These are phyloP conservation scores for Xylaria cubensis DNA, from an alignment of 495 filamentous ascomycete species.

Conservation along the genomic window DNA sequence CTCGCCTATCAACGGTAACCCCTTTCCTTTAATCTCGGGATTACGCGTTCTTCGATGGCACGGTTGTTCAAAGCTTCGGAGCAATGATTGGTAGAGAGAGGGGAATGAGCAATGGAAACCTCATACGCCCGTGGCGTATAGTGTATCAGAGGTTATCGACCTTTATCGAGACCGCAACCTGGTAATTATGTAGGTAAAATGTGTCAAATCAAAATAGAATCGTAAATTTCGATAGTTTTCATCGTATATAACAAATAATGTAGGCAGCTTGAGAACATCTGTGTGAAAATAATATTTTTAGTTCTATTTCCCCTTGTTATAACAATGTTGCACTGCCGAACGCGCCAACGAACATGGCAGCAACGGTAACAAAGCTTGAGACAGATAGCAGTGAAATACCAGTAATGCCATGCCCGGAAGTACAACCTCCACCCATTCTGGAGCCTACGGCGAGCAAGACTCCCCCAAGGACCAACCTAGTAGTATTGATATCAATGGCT, in stretches of 20 bases:
- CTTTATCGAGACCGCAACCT: background rate
- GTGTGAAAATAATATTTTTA: background rate
- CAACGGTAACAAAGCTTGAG: conserved; percentile 60
- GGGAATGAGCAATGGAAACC: background rate
- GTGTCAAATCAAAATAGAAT: background rate
- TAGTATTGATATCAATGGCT: conserved; percentile 36
- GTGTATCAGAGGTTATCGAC: background rate
- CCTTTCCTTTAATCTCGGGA: background rate
- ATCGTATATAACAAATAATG: background rate
- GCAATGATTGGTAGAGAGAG: background rate
- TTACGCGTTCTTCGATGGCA: background rate
- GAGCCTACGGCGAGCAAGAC: conserved; percentile 59
- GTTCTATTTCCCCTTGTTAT: background rate
- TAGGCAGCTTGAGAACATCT: background rate
- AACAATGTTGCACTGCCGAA: conserved; percentile 24
- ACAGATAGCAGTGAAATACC: conserved; percentile 58
- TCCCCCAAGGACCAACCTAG: conserved; percentile 53
- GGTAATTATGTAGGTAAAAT: background rate
- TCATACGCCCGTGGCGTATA: background rate
- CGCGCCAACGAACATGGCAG: conserved; percentile 56
- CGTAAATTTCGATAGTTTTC: background rate
- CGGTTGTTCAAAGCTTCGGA: background rate
- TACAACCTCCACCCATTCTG: conserved; percentile 63
- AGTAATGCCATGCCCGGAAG: conserved; percentile 65
- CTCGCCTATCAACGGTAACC: background rate